Evolutionary conservation across 2,329 filamentous ascomycete species (phyloP).

Genomic region (Hymenoscyphus repandus): DNA sequence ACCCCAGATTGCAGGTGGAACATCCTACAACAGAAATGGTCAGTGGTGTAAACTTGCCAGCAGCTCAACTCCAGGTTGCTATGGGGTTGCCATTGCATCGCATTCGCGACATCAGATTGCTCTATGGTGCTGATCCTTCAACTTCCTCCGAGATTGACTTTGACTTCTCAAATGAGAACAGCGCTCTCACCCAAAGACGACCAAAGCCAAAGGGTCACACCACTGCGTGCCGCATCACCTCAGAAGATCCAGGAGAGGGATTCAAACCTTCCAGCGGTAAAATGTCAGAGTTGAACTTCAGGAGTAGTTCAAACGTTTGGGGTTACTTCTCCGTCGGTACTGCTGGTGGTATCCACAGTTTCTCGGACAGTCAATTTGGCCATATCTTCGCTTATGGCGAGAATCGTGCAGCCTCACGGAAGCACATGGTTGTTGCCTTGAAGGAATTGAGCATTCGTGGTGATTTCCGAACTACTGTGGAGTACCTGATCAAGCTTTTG

Average conservation of each 20-base stretch:
- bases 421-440: conserved; percentile 98
- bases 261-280: conserved; percentile 99
- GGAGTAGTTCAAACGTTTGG: conserved; percentile 98
- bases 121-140: conserved; percentile 93
- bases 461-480: conserved; percentile 97
- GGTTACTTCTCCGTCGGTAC: conserved; percentile 99
- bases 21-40: conserved; percentile 99
- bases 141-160: conserved; percentile 88
- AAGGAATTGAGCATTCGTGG: conserved; percentile 99
- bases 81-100: conserved; percentile 97
- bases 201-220: conserved; percentile 94
- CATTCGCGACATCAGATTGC: conserved; percentile 89
- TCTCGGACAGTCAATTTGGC: conserved; percentile 97
- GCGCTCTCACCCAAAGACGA: conserved; percentile 77
- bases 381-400: conserved; percentile 99
- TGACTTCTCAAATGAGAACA: conserved; percentile 84
- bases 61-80: conserved; percentile 95
- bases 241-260: conserved; percentile 95
- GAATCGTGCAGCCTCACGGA: conserved; percentile 90
- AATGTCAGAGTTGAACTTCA: conserved; percentile 98
- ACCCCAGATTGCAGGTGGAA: conserved; percentile 98
- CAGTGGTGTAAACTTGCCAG: conserved; percentile 92
- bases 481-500: conserved; percentile 97
- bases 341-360: conserved; percentile 95
- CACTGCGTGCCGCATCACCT: conserved; percentile 98